Conservation (phyloP, 139 green algal genomes). For the Helicosporidium sp. region DNA sequence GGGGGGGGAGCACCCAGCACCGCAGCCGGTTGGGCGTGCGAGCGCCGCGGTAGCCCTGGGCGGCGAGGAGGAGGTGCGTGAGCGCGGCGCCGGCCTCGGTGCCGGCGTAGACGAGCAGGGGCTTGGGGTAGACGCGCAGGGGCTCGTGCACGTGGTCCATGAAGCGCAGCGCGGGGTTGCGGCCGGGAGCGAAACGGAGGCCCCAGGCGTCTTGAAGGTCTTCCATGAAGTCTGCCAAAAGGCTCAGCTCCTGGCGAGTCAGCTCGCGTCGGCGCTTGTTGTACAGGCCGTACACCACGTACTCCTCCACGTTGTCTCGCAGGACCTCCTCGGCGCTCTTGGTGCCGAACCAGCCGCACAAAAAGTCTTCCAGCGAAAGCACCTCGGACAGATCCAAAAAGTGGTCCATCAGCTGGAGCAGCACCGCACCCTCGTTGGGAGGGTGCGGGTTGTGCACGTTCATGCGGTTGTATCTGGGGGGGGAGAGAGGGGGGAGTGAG, state of each 20-base stretch:
- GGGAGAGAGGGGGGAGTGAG: too few species aligned
- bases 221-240: slow-evolving; percentile 11
- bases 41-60: slow-evolving; percentile 9
- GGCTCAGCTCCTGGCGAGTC: not conserved
- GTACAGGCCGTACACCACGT: slow-evolving; percentile 32
- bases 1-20: not conserved
- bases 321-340: slow-evolving; percentile 9
- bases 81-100: slow-evolving; percentile 7
- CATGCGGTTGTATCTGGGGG: too few species aligned
- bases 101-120: slow-evolving; percentile 16
- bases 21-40: slow-evolving; percentile 1
- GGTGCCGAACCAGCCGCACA: slow-evolving; percentile 30
- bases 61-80: slow-evolving; percentile 3
- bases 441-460: too few species aligned
- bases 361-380: slow-evolving; percentile 24
- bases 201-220: slow-evolving; percentile 15
- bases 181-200: slow-evolving; percentile 12
- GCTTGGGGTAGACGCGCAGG: slow-evolving; percentile 27
- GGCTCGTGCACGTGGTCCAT: slow-evolving; percentile 26
- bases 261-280: slow-evolving; percentile 8
- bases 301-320: slow-evolving; percentile 22
- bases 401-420: too few species aligned
- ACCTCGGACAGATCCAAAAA: slow-evolving; percentile 21
- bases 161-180: slow-evolving; percentile 15
- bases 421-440: too few species aligned